Evolutionary conservation across 768 basidiomycete genomes (phyloP).

Genomic region (Floccularia luteovirens): DNA sequence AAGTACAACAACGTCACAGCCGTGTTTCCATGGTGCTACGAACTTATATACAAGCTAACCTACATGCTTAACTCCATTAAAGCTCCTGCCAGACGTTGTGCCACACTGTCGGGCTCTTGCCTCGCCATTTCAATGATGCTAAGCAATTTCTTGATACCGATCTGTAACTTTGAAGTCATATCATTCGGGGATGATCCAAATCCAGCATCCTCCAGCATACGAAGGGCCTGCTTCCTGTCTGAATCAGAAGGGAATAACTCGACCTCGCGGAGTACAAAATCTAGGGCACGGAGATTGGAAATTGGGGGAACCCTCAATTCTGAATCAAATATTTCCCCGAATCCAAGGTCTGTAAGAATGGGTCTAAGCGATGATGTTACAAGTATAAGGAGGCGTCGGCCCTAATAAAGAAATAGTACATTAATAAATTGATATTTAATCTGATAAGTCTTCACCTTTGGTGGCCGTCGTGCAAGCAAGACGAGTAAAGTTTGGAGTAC

Average conservation of each 20-base stretch:
- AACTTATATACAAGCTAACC: too few species aligned
- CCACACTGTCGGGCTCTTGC: constrained; percentile 85
- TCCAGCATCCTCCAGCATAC: constrained; percentile 67
- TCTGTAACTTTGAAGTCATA: constrained; percentile 45
- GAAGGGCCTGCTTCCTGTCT: constrained; percentile 52
- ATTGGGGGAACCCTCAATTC: constrained; percentile 83
- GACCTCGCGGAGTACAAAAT: constrained; percentile 71
- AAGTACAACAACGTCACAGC: too few species aligned
- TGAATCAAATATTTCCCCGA: constrained; percentile 85
- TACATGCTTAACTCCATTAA: constrained; percentile 47
- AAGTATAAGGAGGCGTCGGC: constrained; percentile 84
- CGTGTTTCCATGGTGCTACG: too few species aligned
- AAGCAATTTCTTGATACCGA: constrained; percentile 92
- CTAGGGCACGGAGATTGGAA: constrained; percentile 60
- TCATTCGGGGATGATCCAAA: constrained; percentile 45
- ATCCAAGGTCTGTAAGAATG: constrained; percentile 82
- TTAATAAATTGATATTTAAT: constrained; percentile 2
- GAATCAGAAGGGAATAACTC: constrained; percentile 57
- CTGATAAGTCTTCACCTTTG: constrained; percentile 56
- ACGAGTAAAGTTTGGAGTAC: constrained; percentile 90
- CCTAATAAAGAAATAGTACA: constrained; percentile 33
- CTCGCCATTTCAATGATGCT: constrained; percentile 93
- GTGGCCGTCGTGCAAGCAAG: constrained; percentile 81
- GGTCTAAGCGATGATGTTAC: constrained; percentile 87
- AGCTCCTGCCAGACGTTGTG: constrained; percentile 57